Percentiles rank a stretch among this genome's conserved stretches.
Conservation (phyloP, 2,329 filamentous ascomycete genomes). For the Fusarium nygamai region DNA sequence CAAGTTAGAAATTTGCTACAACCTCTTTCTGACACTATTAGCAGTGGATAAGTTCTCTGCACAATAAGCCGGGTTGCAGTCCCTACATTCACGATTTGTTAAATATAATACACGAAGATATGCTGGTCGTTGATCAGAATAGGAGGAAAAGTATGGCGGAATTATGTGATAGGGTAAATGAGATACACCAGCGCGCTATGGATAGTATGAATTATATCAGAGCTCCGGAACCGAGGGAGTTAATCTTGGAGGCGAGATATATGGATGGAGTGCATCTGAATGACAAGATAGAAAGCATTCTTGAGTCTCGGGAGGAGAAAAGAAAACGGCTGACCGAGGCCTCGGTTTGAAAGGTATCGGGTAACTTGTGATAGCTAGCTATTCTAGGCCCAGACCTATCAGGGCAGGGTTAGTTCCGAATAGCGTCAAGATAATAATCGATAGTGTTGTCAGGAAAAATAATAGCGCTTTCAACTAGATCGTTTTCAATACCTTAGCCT, state of each 20-base stretch:
- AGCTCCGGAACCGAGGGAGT: background rate
- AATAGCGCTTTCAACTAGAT: background rate
- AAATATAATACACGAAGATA: background rate
- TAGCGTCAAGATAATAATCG: background rate
- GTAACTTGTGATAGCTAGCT: too few relatives aligned
- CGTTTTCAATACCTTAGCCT: background rate
- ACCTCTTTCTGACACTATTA: background rate
- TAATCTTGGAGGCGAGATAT: background rate
- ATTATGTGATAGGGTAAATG: background rate
- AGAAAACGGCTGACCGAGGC: background rate
- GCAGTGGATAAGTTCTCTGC: background rate
- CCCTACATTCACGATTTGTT: background rate
- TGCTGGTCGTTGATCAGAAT: background rate
- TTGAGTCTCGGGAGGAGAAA: background rate
- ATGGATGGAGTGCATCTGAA: background rate
- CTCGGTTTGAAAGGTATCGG: background rate
- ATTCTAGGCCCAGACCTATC: background rate
- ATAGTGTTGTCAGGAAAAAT: background rate
- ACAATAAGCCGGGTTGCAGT: background rate
- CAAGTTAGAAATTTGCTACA: background rate
- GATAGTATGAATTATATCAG: background rate
- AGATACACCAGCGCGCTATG: background rate
- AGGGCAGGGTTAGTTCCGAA: background rate
- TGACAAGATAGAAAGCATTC: background rate
- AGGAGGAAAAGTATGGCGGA: background rate